Evolutionary conservation across 345 rosid species (phyloP), one percentile per base, ranked within the genome.

Genomic region (Atalantia buxifolia): DNA sequence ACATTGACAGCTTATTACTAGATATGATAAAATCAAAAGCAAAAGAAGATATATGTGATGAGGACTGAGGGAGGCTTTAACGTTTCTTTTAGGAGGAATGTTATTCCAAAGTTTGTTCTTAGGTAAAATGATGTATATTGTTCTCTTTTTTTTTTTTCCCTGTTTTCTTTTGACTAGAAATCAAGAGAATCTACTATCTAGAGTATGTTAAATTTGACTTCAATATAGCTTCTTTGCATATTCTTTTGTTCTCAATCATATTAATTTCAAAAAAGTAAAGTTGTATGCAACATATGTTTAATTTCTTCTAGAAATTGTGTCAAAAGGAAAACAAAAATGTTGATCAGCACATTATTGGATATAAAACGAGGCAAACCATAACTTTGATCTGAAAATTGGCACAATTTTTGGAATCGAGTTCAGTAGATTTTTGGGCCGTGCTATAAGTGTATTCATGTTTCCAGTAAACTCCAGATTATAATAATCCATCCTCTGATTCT

Each of bases 61-160:
- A 77, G 80, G 66, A 13, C 55, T 75, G 76, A 75, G 82, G 70
- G 77, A 65, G 69, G 70, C 22, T 45, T 68, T 67, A 55, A 75
- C 30, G 27, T 38, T 48, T 57, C 60, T 66, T 35, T 40, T 19
- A 28, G 63, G 35, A 48, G 25, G 48, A 55, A 65, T 56, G 76
- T 36, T 55, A 27, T 30, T 38, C 48, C 48, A 70, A 62, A 72
- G 77, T 76, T 68, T 40, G 65, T 64, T 33, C 30, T 24, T 2
- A 66, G 30, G 18, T 21, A 28, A 62, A 9, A 45, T 18, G 18
- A 13, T 45, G 50, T 13, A 9, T 42, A 25, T 42, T 7, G 36
- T 33, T 10, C 9, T 56, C 6, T 56, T 9, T 56, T 65, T 31
- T 21, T 3, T 33, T 65, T 1, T 7, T 7, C 2, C 50, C 13